Evolutionary conservation across 2,329 filamentous ascomycete genomes (phyloP).

Genomic region (Talaromyces piceae): DNA sequence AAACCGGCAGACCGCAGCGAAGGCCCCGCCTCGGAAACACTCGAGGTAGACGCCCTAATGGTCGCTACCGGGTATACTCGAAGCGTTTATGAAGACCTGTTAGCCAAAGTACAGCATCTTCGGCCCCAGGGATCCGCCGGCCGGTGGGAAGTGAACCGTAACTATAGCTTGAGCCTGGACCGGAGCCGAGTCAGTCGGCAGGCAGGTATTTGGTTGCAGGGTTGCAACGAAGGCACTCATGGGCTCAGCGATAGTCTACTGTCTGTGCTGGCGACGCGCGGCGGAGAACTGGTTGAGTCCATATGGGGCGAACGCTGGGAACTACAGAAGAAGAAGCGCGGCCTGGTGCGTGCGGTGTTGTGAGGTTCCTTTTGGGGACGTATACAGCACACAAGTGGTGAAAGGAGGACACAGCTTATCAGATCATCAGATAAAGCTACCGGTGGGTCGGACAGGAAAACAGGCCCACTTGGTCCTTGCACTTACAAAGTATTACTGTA

Average conservation of each 20-base stretch:
- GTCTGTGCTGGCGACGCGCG: slow-evolving; percentile 67
- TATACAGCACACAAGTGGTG: background rate
- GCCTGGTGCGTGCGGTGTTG: slow-evolving; percentile 1
- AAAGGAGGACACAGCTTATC: background rate
- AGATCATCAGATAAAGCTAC: background rate
- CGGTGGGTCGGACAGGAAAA: background rate
- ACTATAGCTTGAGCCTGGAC: slow-evolving; percentile 71
- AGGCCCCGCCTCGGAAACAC: slow-evolving; percentile 46
- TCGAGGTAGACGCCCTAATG: slow-evolving; percentile 75
- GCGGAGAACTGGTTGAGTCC: slow-evolving; percentile 68
- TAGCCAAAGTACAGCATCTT: slow-evolving; percentile 58
- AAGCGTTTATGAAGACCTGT: slow-evolving; percentile 69
- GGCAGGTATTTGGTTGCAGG: slow-evolving; percentile 85
- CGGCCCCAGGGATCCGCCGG: slow-evolving; percentile 52
- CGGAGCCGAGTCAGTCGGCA: slow-evolving; percentile 59
- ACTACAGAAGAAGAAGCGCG: slow-evolving; percentile 24
- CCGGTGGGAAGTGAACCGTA: slow-evolving; percentile 60
- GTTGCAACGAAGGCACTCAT: slow-evolving; percentile 87
- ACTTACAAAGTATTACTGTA: background rate
- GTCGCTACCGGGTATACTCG: slow-evolving; percentile 81
- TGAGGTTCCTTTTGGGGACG: background rate
- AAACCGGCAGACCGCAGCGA: slow-evolving; percentile 36
- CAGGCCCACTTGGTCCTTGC: background rate
- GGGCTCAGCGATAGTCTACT: slow-evolving; percentile 78
- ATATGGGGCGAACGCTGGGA: slow-evolving; percentile 53